Evolutionary conservation across 2,329 filamentous ascomycete species (phyloP).

Genomic region (Incumbomyces lentus): DNA sequence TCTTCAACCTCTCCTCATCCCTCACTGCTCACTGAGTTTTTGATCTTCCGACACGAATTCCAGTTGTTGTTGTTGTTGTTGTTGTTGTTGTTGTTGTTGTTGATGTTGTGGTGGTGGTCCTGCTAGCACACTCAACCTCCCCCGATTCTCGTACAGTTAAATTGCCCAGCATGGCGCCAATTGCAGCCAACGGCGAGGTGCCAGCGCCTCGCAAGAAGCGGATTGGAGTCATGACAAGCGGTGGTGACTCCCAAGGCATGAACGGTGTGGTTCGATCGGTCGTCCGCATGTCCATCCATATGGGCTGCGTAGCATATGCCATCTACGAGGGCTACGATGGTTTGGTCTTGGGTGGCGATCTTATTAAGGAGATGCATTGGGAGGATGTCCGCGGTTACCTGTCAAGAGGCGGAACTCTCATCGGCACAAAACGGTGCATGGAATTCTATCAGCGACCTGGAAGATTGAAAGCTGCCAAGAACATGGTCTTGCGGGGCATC

Average conservation of each 20-base stretch:
- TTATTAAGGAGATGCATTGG: constrained; percentile 84
- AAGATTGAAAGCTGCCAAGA: constrained; percentile 76
- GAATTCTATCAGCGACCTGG: constrained; percentile 83
- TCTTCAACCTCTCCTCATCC: no score
- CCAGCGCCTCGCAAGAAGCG: constrained; percentile 43
- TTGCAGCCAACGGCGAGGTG: constrained; percentile 6
- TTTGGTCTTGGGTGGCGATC: constrained; percentile 74
- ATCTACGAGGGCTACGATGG: constrained; percentile 95
- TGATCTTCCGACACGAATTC: no score
- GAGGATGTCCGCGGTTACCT: constrained; percentile 90
- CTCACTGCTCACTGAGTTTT: no score
- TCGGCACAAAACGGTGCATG: constrained; percentile 89
- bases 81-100: no score
- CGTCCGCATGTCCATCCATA: constrained; percentile 80
- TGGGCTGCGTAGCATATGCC: constrained; percentile 68
- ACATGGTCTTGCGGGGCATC: constrained; percentile 86
- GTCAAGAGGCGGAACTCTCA: constrained; percentile 87
- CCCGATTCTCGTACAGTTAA: no score
- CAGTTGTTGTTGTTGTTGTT: no score
- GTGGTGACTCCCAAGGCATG: constrained; percentile 91
- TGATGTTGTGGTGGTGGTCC: no score
- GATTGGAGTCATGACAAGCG: constrained; percentile 88
- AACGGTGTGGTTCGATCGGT: constrained; percentile 83
- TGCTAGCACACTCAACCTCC: no score
- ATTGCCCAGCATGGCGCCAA: constrained; percentile 20